Evolutionary conservation across 345 rosid species (phyloP), one percentile per base, ranked within the genome.

Genomic region (Rhodomyrtus tomentosa): DNA sequence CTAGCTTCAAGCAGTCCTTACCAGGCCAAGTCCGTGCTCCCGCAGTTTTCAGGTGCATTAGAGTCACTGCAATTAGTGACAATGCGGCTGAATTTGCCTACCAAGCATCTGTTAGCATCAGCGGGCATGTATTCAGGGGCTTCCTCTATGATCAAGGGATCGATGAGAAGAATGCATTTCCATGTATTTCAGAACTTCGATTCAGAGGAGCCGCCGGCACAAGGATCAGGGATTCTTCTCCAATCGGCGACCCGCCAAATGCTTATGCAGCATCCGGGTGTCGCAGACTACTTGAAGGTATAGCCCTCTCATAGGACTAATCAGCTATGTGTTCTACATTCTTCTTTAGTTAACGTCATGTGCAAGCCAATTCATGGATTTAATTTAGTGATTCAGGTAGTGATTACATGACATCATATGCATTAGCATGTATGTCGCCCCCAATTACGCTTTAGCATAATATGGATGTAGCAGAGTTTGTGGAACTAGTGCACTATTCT

Each of bases 141-240:
- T 87, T 87, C 81, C 92, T 92, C 6, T 94, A 96, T 82, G 90
- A 91, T 89, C 92, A 93, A 68, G 99, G 96, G 74, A 85, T 85
- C 73, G 91, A 91, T 85, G 91, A 90, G 79, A 93, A 95, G 82
- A 91, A 93, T 55, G 55, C 83, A 1, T 74, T 88, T 48, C 89
- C 92, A 25, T 85, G 90, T 80, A 87, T 88, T 82, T 86, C 94
- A 2, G 85, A 88, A 29, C 27, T 85, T 81, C 82, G 81, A 29
- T 83, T 84, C 32, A 85, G 87, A 54, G 87, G 86, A 84, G 84
- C 76, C 38, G 40, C 84, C 36, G 72, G 53, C 74, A 86, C 55
- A 15, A 86, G 83, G 81, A 87, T 87, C 4, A 85, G 86, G 54
- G 89, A 82, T 8, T 83, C 91, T 25, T 91, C 93, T 6, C 89